Base-by-base conservation (phyloP, 1,284 basidiomycete species). In the Cryptococcus jaspeensis region DNA sequence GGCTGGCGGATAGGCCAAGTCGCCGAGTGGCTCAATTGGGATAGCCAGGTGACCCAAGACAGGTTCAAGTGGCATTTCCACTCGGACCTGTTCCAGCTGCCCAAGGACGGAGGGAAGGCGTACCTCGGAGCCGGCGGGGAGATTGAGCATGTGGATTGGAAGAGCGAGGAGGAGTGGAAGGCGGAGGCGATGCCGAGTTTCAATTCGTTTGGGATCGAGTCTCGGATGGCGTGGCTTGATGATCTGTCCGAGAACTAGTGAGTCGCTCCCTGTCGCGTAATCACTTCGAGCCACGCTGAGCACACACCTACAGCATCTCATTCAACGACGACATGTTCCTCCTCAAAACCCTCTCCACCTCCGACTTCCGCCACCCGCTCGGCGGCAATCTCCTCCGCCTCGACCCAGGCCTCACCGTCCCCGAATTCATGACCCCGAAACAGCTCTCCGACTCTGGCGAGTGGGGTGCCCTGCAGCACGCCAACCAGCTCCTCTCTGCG, bases 241-340 rank as follows among this genome's bases (percentile, higher is more conserved):
- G 71, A 60, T 15, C 55, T 75, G 12, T 52, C 59, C 11, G 72
- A 74, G 45, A 63, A 73, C 48, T 72, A 70, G 70, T 72, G 43
- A 66, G 70, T 66, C n/a, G n/a, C n/a, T n/a, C n/a, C n/a, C n/a
- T 18, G 18, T 40, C 2, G 13, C 25, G 37, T 22, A n/a, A n/a
- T n/a, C n/a, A n/a, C n/a, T n/a, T n/a, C n/a, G n/a, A n/a, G 32
- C 35, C 9, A 23, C 40, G 32, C 35, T 36, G n/a, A 15, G n/a
- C 52, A 37, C 28, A 49, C 32, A 7, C 23, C 47, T 15, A 2
- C 53, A 72, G 67, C 41, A 56, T 75, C 40, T 45, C 71, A 15
- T 63, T 60, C 53, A 75, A 75, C 56, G 73, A 75, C 53, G 73
- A 75, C 63, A 75, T 75, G 73, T 75, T 72, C 53, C 52, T 73